phyloP scores from a whole-genome alignment of 2,329 filamentous ascomycete genomes.

The Diaporthe vexans region DNA sequence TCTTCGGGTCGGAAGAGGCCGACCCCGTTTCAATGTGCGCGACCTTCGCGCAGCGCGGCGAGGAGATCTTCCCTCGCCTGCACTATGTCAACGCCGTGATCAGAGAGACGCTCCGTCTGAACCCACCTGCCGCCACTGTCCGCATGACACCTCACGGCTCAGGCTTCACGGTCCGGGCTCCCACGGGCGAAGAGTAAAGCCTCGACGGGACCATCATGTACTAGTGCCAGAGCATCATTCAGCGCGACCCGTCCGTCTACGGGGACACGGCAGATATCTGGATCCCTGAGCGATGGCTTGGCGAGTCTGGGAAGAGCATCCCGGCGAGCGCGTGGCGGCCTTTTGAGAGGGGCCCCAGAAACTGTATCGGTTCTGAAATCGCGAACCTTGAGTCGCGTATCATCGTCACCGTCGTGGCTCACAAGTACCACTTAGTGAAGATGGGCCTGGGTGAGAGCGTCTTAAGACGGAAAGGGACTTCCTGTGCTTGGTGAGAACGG shows the following conservation, averaged over 20 bases:
- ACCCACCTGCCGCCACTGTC: slow-evolving; percentile 50
- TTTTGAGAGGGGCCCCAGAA: slow-evolving; percentile 66
- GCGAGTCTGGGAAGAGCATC: slow-evolving; percentile 44
- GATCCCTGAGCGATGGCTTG: slow-evolving; percentile 57
- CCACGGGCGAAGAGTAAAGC: slow-evolving; percentile 47
- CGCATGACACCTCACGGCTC: slow-evolving; percentile 47
- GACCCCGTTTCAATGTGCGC: neutral
- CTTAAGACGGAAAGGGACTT: slow-evolving; percentile 44
- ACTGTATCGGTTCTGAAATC: slow-evolving; percentile 68
- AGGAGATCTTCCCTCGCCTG: slow-evolving; percentile 35
- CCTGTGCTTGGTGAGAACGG: slow-evolving; percentile 44
- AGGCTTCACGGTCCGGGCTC: slow-evolving; percentile 49
- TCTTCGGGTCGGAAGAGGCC: slow-evolving; percentile 48
- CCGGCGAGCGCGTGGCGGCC: slow-evolving; percentile 62
- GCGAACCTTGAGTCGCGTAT: slow-evolving; percentile 55
- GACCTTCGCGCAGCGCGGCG: slow-evolving; percentile 45
- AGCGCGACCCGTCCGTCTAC: slow-evolving; percentile 52
- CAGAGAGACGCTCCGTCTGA: slow-evolving; percentile 43
- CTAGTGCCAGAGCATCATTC: slow-evolving; percentile 51
- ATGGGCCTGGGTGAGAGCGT: slow-evolving; percentile 48
- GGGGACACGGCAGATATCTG: slow-evolving; percentile 53
- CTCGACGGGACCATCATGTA: slow-evolving; percentile 54
- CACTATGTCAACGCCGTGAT: slow-evolving; percentile 44
- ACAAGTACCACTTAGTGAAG: slow-evolving; percentile 51
- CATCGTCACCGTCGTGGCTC: slow-evolving; percentile 49